A percentile compares a stretch with the other conserved stretches of the same genome.
These are phyloP conservation scores for Malus asiatica DNA, from an alignment of 306 rosid species.

Conservation along the genomic window DNA sequence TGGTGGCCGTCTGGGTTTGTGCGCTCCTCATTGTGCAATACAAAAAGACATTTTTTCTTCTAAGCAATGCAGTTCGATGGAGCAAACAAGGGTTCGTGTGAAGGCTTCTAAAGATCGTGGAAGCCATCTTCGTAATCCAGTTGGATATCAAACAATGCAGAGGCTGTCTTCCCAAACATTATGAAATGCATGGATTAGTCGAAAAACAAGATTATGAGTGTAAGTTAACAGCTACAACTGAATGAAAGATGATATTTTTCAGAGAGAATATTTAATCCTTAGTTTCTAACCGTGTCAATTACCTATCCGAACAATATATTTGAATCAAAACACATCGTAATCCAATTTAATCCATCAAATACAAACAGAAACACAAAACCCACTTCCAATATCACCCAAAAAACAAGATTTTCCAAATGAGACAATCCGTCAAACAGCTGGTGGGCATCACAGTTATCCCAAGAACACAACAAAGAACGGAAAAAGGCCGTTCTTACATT, in stretches of 20 bases:
- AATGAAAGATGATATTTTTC: neutral
- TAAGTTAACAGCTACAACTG: neutral
- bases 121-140: slow-evolving; percentile 42
- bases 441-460: neutral
- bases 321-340: neutral
- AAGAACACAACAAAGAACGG: neutral
- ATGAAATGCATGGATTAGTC: neutral
- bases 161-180: neutral
- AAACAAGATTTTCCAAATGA: neutral
- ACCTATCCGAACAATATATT: neutral
- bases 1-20: slow-evolving; percentile 55
- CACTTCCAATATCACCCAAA: neutral
- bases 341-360: neutral
- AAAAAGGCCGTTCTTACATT: neutral
- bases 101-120: slow-evolving; percentile 55
- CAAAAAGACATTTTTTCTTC: slow-evolving; percentile 29
- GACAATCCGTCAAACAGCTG: neutral
- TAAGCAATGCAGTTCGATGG: slow-evolving; percentile 37
- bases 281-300: neutral
- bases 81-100: slow-evolving; percentile 45
- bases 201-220: neutral
- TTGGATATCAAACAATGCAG: neutral
- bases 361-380: neutral
- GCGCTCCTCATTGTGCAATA: slow-evolving; percentile 45
- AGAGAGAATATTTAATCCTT: neutral